Evolutionary conservation across 2,329 filamentous ascomycete genomes (phyloP).

Genomic region (Alternaria gaisen): DNA sequence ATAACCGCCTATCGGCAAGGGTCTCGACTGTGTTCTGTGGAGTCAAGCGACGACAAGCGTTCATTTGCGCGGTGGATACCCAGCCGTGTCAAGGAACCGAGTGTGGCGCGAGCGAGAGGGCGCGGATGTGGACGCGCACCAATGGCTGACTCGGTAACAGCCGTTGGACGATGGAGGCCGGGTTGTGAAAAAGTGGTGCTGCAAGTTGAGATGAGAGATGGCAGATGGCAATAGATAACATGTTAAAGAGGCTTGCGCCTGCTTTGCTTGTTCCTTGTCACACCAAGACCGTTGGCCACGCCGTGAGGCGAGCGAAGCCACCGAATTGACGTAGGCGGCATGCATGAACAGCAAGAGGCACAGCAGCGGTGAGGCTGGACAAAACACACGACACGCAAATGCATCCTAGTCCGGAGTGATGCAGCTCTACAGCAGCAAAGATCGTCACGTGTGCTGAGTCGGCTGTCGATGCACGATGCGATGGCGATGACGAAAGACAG

Average conservation of each 20-base stretch:
- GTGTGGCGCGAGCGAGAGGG: constrained; percentile 19
- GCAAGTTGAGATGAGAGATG: neutral
- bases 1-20: constrained; percentile 14
- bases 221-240: neutral
- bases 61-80: constrained; percentile 16
- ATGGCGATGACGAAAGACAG: constrained; percentile 1
- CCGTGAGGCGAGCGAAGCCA: constrained; percentile 12
- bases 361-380: constrained; percentile 21
- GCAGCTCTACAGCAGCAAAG: neutral
- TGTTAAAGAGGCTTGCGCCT: neutral
- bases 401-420: neutral
- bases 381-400: constrained; percentile 2
- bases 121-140: constrained; percentile 11
- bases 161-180: constrained; percentile 9
- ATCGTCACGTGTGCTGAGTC: constrained; percentile 3
- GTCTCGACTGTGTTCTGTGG: constrained; percentile 21
- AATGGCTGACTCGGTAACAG: constrained; percentile 2
- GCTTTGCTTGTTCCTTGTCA: neutral
- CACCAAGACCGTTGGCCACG: constrained; percentile 9
- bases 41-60: constrained; percentile 5
- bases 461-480: constrained; percentile 3
- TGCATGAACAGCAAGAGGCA: constrained; percentile 1
- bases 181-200: constrained; percentile 8
- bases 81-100: constrained; percentile 10
- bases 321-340: neutral